Base-by-base conservation (phyloP, 2,329 filamentous ascomycete genomes). In the Botrytis cinerea region DNA sequence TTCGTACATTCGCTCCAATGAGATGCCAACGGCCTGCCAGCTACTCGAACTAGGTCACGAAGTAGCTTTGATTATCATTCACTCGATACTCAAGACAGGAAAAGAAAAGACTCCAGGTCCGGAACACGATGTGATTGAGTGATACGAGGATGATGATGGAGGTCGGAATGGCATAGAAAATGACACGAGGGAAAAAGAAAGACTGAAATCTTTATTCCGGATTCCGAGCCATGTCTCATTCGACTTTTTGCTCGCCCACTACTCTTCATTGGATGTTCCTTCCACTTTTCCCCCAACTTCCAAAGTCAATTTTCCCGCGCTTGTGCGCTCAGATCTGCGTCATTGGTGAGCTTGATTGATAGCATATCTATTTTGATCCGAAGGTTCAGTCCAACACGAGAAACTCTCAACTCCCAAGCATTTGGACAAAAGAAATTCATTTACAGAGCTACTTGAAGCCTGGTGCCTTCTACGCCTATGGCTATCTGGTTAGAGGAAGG, bases 371-470 rank as follows among this genome's bases (percentile, higher is more conserved):
- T 71, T 64, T 71, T 54, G 25, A 46, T 71, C 69, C 32, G 1
- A 71, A 43, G 20, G 8, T 68, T 32, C 66, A 43, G 66, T 68
- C 66, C 10, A 68, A 68, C 66, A 68, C 69, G 69, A 71, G 54
- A 62, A 63, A 28, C n/a, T 22, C 12, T 22, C 38, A 12, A 67
- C 64, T 54, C 32, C 35, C 46, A 67, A 40, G 64, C 22, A 38
- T 51, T 28, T 32, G 9, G 16, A 43, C 45, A 40, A n/a, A 51
- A 25, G 18, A 14, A 35, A 43, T 9, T 38, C 25, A 28, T 38
- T 54, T 68, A n/a, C 14, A 5, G 1, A n/a, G 28, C 45, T 54
- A 32, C 28, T 35, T 54, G 9, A 59, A 22, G 28, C 28, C 18
- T 43, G 48, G n/a, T 20, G 6, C 48, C 48, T 14, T n/a, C 40